These are phyloP conservation scores for Xylariaceae sp. DNA, from an alignment of 2,329 filamentous ascomycete species.

Conservation along the genomic window DNA sequence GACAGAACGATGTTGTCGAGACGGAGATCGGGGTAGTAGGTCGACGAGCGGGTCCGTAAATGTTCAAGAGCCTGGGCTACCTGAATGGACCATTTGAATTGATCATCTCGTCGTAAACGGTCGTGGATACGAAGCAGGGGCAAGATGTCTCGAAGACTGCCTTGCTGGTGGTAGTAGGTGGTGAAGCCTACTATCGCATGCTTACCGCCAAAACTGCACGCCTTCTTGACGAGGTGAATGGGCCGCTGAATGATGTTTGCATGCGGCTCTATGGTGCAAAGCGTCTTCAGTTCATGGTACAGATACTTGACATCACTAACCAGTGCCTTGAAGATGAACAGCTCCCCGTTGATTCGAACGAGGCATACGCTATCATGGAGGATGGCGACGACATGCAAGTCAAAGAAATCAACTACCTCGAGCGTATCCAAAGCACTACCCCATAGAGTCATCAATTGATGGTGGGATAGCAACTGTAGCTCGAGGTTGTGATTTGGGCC, in stretches of 20 bases:
- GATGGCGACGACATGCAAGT: slow-evolving; percentile 47
- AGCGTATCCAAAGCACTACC: slow-evolving; percentile 39
- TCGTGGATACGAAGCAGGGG: slow-evolving; percentile 46
- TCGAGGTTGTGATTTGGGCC: slow-evolving; percentile 50
- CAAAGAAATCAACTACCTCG: slow-evolving; percentile 43
- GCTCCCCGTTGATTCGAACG: slow-evolving; percentile 39
- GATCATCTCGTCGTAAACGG: slow-evolving; percentile 38
- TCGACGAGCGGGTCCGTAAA: slow-evolving; percentile 39
- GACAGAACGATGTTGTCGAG: slow-evolving; percentile 56
- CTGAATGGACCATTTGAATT: slow-evolving; percentile 51
- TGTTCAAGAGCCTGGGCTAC: slow-evolving; percentile 48
- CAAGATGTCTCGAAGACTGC: slow-evolving; percentile 51
- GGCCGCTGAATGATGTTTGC: slow-evolving; percentile 49
- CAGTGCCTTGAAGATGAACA: slow-evolving; percentile 54
- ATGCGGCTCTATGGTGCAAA: slow-evolving; percentile 49
- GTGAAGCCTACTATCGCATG: slow-evolving; percentile 53
- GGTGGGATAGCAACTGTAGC: slow-evolving; percentile 43
- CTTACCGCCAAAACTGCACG: slow-evolving; percentile 51
- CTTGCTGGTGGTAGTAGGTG: slow-evolving; percentile 48
- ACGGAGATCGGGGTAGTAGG: slow-evolving; percentile 55
- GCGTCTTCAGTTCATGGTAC: slow-evolving; percentile 54
- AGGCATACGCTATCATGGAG: slow-evolving; percentile 56
- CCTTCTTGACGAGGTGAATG: slow-evolving; percentile 51
- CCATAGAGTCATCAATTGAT: slow-evolving; percentile 42
- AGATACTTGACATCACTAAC: slow-evolving; percentile 55